Conservation (phyloP, 441 rosid species). For the Eruca vesicaria region DNA sequence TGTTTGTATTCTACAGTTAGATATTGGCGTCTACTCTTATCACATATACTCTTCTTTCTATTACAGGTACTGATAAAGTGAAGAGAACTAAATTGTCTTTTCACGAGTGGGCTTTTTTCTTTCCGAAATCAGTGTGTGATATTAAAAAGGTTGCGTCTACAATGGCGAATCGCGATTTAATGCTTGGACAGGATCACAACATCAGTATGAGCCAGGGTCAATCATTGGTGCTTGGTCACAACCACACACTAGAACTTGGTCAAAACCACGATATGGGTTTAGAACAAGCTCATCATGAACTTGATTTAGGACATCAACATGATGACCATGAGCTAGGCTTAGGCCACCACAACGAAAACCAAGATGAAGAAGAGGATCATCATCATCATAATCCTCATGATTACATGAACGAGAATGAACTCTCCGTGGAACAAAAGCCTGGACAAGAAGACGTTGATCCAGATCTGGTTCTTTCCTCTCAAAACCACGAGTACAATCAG, state of each 20-base stretch:
- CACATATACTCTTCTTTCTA: too few species aligned
- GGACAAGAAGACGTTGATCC: constrained; percentile 52
- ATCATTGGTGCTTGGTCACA: constrained; percentile 64
- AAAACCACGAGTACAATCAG: constrained; percentile 62
- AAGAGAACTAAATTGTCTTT: constrained; percentile 23
- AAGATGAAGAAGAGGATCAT: constrained; percentile 44
- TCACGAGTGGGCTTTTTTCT: constrained; percentile 19
- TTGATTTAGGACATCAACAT: constrained; percentile 66
- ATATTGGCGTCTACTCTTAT: background rate
- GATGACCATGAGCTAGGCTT: constrained; percentile 73
- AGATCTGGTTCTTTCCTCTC: constrained; percentile 49
- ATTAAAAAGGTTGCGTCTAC: constrained; percentile 17
- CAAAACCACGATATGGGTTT: constrained; percentile 72
- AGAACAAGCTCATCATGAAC: constrained; percentile 64
- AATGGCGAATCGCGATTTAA: constrained; percentile 87
- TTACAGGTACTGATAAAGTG: constrained; percentile 26
- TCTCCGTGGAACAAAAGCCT: constrained; percentile 63
- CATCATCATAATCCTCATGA: constrained; percentile 52
- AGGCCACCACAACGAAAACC: constrained; percentile 59
- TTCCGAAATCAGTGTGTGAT: constrained; percentile 16
- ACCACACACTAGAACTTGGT: constrained; percentile 58
- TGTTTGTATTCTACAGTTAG: background rate
- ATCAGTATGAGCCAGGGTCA: constrained; percentile 68
- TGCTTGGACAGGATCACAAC: constrained; percentile 69
- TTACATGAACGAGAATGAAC: constrained; percentile 58